phyloP scores from a whole-genome alignment of 257 asterid genomes.

The Primulina tabacum region DNA sequence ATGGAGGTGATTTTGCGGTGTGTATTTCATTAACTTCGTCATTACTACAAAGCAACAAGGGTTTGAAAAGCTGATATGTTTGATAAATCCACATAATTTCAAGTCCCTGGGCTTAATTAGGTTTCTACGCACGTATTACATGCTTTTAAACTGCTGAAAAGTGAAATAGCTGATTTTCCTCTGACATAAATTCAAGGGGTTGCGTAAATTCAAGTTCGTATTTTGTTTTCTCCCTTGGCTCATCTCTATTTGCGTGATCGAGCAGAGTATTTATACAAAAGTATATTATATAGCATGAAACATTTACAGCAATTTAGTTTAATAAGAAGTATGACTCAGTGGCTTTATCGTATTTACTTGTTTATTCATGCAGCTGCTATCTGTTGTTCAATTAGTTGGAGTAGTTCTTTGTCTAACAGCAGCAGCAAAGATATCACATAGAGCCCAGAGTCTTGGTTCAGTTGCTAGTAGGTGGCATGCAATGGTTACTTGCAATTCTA shows the following conservation, averaged over 20 bases:
- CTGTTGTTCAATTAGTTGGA: conserved; percentile 68
- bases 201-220: neutral
- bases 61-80: neutral
- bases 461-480: conserved; percentile 92
- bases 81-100: neutral
- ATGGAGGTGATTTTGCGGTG: conserved; percentile 85
- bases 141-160: neutral
- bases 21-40: conserved; percentile 23
- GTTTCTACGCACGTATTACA: neutral
- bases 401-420: conserved; percentile 68
- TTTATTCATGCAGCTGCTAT: conserved; percentile 47
- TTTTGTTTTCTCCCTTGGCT: neutral
- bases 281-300: neutral
- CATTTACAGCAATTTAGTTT: neutral
- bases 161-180: neutral
- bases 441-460: conserved; percentile 84
- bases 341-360: conserved; percentile 9
- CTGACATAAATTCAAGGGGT: neutral
- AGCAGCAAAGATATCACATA: conserved; percentile 85
- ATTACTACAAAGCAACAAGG: neutral
- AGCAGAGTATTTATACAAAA: neutral
- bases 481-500: conserved; percentile 56
- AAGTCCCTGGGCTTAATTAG: neutral
- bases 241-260: neutral
- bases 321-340: neutral